Evolutionary conservation across 2,329 filamentous ascomycete genomes (phyloP).

Genomic region (Colletotrichum noveboracense): DNA sequence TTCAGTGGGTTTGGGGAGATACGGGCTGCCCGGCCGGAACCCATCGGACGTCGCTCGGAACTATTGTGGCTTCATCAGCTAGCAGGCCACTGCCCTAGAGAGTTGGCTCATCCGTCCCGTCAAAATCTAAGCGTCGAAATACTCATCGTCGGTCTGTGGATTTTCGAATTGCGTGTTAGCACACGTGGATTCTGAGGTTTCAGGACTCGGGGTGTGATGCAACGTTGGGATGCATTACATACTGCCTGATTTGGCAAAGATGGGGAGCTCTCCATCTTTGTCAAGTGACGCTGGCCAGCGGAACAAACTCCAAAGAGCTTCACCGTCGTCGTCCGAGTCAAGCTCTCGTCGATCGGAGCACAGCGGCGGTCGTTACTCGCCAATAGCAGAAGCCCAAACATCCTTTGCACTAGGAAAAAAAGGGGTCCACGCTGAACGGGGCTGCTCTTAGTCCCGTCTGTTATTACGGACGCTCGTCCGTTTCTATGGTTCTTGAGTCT

Average conservation of each 20-base stretch:
- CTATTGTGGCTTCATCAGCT: not conserved
- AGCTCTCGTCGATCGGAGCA: conserved; percentile 3
- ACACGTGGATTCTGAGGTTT: conserved; percentile 4
- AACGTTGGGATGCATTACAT: not conserved
- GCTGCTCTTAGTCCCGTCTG: not conserved
- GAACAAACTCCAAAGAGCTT: not conserved
- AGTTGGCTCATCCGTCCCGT: not conserved
- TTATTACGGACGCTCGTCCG: conserved; percentile 12
- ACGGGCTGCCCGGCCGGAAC: not conserved
- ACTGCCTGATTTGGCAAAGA: not conserved
- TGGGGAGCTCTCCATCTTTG: not conserved
- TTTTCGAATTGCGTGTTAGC: not conserved
- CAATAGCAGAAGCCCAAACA: not conserved
- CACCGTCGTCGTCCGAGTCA: conserved; percentile 9
- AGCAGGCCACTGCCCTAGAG: not conserved
- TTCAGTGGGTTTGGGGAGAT: not conserved
- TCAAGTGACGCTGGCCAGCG: not conserved
- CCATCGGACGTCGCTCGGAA: not conserved
- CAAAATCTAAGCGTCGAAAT: not conserved
- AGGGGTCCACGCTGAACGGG: not conserved
- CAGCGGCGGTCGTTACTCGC: not conserved
- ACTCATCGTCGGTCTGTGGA: not conserved
- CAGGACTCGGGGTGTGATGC: conserved; percentile 1
- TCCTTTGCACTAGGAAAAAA: not conserved
- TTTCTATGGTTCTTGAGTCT: not conserved